Evolutionary conservation across 2,329 filamentous ascomycete species (phyloP).

Genomic region (Alternaria ventricosa): DNA sequence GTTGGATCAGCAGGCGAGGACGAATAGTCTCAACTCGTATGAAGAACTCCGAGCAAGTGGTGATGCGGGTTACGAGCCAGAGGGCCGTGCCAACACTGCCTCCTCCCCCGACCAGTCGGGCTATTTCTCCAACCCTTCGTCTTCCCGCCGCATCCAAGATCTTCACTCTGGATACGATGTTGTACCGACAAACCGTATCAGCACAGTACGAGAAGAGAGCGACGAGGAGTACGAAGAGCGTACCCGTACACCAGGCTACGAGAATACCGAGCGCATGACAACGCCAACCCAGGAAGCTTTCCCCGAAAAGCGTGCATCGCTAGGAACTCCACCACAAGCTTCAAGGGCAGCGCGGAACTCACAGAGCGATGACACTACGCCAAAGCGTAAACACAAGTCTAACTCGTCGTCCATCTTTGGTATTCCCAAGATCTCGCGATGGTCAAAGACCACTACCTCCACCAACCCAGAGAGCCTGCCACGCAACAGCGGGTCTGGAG

Average conservation of each 20-base stretch:
- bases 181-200: conserved; percentile 77
- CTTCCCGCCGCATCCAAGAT: conserved; percentile 52
- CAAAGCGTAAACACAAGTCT: conserved; percentile 86
- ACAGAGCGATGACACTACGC: conserved; percentile 81
- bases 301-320: conserved; percentile 43
- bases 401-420: conserved; percentile 77
- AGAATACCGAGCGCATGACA: conserved; percentile 65
- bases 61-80: conserved; percentile 79
- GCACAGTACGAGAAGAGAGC: conserved; percentile 82
- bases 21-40: conserved; percentile 68
- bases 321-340: conserved; percentile 62
- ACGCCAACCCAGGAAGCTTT: conserved; percentile 65
- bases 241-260: conserved; percentile 63
- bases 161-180: conserved; percentile 60
- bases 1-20: conserved; percentile 40
- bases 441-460: conserved; percentile 95
- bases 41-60: conserved; percentile 74
- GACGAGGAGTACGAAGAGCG: conserved; percentile 76
- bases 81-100: conserved; percentile 78
- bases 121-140: conserved; percentile 69
- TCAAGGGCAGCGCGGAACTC: conserved; percentile 47
- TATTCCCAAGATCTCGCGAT: conserved; percentile 87
- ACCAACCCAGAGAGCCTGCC: conserved; percentile 79
- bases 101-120: conserved; percentile 78
- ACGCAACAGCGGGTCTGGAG: conserved; percentile 64